Percentiles rank a stretch among this genome's conserved stretches.
Conservation (phyloP, 495 filamentous ascomycete genomes). For the Penicillium parvum region DNA sequence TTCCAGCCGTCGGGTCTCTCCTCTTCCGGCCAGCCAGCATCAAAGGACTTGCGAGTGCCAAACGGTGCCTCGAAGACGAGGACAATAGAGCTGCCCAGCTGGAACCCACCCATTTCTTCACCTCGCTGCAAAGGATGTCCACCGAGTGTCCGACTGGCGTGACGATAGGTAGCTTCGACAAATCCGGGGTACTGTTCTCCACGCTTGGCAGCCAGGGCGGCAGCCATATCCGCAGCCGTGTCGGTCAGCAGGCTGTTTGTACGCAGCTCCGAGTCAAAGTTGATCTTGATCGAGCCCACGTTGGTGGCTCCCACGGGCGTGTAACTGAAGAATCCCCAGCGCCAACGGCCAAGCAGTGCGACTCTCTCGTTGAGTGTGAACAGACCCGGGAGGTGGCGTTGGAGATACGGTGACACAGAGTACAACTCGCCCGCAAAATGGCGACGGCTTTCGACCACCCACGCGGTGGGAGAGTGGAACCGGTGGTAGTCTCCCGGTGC, state of each 20-base stretch:
- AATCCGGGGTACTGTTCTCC: conserved; percentile 83
- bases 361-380: conserved; percentile 98
- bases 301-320: conserved; percentile 98
- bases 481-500: conserved; percentile 98
- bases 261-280: conserved; percentile 91
- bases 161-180: conserved; percentile 82
- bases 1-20: conserved; percentile 64
- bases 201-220: conserved; percentile 65
- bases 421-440: conserved; percentile 97
- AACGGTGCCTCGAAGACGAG: conserved; percentile 94
- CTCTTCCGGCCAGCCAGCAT: conserved; percentile 57
- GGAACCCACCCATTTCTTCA: conserved; percentile 98
- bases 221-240: conserved; percentile 78
- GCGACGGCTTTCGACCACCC: conserved; percentile 86
- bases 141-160: conserved; percentile 68
- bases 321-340: conserved; percentile 95
- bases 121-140: conserved; percentile 81
- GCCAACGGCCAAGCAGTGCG: conserved; percentile 88
- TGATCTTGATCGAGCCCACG: conserved; percentile 93
- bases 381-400: conserved; percentile 82
- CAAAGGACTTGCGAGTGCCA: conserved; percentile 56
- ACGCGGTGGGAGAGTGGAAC: conserved; percentile 90
- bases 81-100: conserved; percentile 91
- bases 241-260: conserved; percentile 90
- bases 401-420: conserved; percentile 89